Conservation (phyloP, 139 green algal genomes). For the Nannochloris sp. region DNA sequence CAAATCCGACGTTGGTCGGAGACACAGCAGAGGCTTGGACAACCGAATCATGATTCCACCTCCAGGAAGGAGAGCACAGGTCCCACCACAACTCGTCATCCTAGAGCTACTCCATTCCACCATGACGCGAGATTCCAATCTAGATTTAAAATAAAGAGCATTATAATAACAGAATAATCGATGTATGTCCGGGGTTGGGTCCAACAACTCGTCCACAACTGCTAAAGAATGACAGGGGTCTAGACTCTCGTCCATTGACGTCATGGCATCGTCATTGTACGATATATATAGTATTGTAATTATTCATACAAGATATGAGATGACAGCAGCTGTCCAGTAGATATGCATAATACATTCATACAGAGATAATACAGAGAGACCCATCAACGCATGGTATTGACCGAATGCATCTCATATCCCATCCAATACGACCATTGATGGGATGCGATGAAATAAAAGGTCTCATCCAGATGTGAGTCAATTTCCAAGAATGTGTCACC, state of each 20-base stretch:
- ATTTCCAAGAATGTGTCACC: too few species aligned
- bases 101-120: constrained; percentile 66
- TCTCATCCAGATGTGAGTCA: too few species aligned
- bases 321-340: too few species aligned
- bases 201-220: constrained; percentile 9
- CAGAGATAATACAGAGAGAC: too few species aligned
- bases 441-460: too few species aligned
- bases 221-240: not conserved
- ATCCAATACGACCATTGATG: too few species aligned
- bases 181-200: constrained; percentile 51
- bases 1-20: constrained; percentile 54
- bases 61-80: constrained; percentile 36
- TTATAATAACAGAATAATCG: constrained; percentile 64
- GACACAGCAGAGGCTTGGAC: constrained; percentile 65
- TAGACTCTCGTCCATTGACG: not conserved
- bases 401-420: too few species aligned
- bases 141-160: constrained; percentile 56
- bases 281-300: too few species aligned
- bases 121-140: constrained; percentile 36
- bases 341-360: too few species aligned
- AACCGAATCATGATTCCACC: constrained; percentile 63
- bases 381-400: too few species aligned
- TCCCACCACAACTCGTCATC: constrained; percentile 74
- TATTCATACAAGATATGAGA: too few species aligned
- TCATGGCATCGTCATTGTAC: too few species aligned